Evolutionary conservation across 129 eudicot species (phyloP).

Genomic region (Dittrichia graveolens): DNA sequence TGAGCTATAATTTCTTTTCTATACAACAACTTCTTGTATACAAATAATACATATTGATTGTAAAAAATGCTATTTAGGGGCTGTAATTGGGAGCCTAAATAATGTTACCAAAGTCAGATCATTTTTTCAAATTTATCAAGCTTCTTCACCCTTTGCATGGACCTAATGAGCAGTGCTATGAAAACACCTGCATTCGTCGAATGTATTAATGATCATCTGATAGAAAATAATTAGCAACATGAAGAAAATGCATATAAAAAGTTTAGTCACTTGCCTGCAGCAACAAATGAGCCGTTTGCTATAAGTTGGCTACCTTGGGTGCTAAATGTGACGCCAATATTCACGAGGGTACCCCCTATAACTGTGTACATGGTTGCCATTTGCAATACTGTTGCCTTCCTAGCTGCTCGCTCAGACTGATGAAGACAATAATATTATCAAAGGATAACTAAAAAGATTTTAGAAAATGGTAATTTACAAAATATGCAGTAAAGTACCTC

Average conservation of each 20-base stretch:
- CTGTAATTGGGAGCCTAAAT: conserved; percentile 19
- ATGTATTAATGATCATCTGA: background rate
- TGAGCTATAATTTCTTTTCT: conserved; percentile 30
- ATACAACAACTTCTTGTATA: conserved; percentile 27
- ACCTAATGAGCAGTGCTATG: conserved; percentile 57
- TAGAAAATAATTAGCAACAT: background rate
- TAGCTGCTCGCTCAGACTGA: conserved; percentile 98
- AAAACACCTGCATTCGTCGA: conserved; percentile 66
- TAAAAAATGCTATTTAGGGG: conserved; percentile 29
- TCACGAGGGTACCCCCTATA: conserved; percentile 71
- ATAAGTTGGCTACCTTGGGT: conserved; percentile 66
- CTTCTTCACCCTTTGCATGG: conserved; percentile 92
- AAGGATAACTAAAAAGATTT: background rate
- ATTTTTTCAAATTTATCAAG: conserved; percentile 90
- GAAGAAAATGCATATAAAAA: background rate
- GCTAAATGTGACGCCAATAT: conserved; percentile 70
- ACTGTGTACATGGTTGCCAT: conserved; percentile 94
- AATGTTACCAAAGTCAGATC: conserved; percentile 36
- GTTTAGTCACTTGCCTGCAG: conserved; percentile 59
- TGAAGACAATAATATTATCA: conserved; percentile 13
- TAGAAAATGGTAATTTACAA: background rate
- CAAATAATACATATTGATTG: conserved; percentile 30
- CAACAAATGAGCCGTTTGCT: conserved; percentile 78
- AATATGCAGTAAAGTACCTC: conserved; percentile 54
- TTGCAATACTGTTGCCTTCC: conserved; percentile 83